phyloP scores from a whole-genome alignment of 164 flowering plant genomes.

The Chimonanthus praecox region DNA sequence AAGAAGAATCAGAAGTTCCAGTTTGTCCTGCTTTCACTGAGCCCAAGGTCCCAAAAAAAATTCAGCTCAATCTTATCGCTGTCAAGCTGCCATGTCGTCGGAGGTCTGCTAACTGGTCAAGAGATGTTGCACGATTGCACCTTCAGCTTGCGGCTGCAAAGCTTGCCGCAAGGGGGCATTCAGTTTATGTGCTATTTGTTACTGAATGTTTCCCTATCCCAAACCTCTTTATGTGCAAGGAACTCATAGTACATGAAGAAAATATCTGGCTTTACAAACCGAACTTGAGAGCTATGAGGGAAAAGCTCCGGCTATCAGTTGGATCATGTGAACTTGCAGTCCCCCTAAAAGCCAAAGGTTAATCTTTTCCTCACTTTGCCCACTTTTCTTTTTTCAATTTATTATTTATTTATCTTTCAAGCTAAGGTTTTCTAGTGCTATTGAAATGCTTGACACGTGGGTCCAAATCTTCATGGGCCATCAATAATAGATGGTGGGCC shows the following conservation, averaged over 20 bases:
- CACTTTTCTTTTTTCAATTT: not conserved
- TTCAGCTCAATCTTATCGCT: slow-evolving; percentile 37
- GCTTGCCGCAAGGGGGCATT: slow-evolving; percentile 32
- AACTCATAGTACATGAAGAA: slow-evolving; percentile 34
- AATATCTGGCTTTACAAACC: slow-evolving; percentile 49
- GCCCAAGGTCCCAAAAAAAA: slow-evolving; percentile 19
- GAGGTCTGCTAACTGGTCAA: slow-evolving; percentile 37
- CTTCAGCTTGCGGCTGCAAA: slow-evolving; percentile 58
- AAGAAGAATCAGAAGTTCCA: slow-evolving; percentile 49
- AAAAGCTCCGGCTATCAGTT: slow-evolving; percentile 48
- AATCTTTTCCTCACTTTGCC: slow-evolving; percentile 3
- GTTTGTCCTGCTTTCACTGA: slow-evolving; percentile 14
- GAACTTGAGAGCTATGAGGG: slow-evolving; percentile 23
- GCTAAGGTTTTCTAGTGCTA: no score
- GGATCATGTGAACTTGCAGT: slow-evolving; percentile 61
- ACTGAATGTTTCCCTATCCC: slow-evolving; percentile 53
- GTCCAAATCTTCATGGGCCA: no score
- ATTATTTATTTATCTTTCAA: no score
- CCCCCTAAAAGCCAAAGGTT: slow-evolving; percentile 41
- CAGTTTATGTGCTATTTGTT: slow-evolving; percentile 39
- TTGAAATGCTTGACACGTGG: no score
- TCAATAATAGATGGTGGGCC: no score
- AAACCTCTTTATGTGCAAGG: slow-evolving; percentile 58
- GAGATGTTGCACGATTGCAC: slow-evolving; percentile 59
- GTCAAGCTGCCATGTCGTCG: slow-evolving; percentile 54